Evolutionary conservation across 768 basidiomycete genomes (phyloP), one percentile per base, ranked within the genome.

Genomic region (Lactifluus piperatus): DNA sequence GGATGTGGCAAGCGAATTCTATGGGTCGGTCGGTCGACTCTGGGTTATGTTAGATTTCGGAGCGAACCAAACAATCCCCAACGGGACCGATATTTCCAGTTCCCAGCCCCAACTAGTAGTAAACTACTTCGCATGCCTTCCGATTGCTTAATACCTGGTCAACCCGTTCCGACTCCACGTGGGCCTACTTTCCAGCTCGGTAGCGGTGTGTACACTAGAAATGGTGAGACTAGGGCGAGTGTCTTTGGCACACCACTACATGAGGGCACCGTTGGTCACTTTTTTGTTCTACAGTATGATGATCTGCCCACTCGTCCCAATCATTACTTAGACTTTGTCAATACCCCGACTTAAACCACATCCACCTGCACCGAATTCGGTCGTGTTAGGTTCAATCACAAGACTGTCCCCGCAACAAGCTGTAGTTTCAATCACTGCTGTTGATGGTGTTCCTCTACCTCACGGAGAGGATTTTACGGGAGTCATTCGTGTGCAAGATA

Each of bases 401-500:
- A 85, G 93, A 13, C 75, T 95, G 48, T 90, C 90, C 0, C 91
- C 93, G 1, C 71, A 83, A 59, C 91, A 94, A 70, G 94, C 93
- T 1, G 77, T 83, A 54, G 72, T 97, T 20, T 84, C 89, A 2
- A 92, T 97, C 64, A 81, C 84, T 24, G 86, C 92, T 7, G 91
- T 94, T 41, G 92, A 97, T 66, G 91, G 88, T 16, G 76, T 88
- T 14, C 90, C 91, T 1, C 76, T 94, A 48, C 85, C 90, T 37
- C 73, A 77, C 8, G 89, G 91, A 29, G 92, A 94, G 69, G 93
- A 95, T 65, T 95, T 94, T 65, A 84, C 80, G 0, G 93, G 93
- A 5, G 85, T 95, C 22, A 90, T 97, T 63, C 84, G 94, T 34
- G 76, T 79, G 5, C 91, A 94, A 71, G 94, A 97, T 71, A 84